Percentiles rank a stretch among this genome's conserved stretches.
Conservation (phyloP, 306 rosid genomes). For the Psophocarpus tetragonolobus region DNA sequence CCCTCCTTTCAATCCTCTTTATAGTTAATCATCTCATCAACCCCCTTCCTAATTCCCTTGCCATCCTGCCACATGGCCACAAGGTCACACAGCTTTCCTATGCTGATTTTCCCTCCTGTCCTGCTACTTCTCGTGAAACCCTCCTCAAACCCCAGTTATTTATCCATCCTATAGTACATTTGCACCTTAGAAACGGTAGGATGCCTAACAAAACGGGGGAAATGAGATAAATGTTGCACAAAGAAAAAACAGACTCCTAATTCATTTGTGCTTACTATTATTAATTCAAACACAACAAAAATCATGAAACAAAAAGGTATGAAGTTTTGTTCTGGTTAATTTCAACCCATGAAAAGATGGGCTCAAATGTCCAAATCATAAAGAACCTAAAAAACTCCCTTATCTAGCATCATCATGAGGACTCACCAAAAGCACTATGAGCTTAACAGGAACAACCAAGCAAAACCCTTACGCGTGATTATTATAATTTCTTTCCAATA, state of each 20-base stretch:
- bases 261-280: not conserved
- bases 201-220: not conserved
- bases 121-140: not conserved
- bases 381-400: conserved; percentile 1
- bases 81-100: not conserved
- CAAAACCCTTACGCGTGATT: not conserved
- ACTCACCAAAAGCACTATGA: not conserved
- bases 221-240: not conserved
- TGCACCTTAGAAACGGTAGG: not conserved
- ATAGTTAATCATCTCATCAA: not conserved
- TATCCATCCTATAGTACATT: not conserved
- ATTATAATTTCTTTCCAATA: not conserved
- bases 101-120: not conserved
- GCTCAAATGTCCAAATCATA: not conserved
- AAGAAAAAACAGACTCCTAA: not conserved
- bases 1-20: not conserved
- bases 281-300: not conserved
- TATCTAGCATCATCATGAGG: not conserved
- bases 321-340: not conserved
- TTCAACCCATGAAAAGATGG: not conserved
- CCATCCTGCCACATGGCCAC: not conserved
- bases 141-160: not conserved
- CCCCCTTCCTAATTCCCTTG: not conserved
- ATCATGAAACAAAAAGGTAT: not conserved
- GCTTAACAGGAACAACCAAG: not conserved